phyloP scores from a whole-genome alignment of 306 rosid species.

The Sechiopsis laciniata region DNA sequence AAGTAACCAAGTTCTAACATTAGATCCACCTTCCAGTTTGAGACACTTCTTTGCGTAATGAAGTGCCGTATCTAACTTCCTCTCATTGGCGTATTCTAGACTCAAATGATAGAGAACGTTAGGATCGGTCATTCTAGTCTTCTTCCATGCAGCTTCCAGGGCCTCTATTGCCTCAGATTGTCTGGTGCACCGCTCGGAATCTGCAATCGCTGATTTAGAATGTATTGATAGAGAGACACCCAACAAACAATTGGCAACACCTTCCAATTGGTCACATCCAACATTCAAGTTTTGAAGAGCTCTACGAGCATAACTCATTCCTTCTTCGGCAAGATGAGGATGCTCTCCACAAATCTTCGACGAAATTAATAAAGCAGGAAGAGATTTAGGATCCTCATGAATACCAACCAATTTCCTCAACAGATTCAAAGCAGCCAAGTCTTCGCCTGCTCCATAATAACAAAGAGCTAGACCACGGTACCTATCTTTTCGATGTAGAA shows the following conservation, averaged over 20 bases:
- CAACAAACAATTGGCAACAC: slow-evolving; percentile 57
- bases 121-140: slow-evolving; percentile 58
- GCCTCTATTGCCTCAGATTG: slow-evolving; percentile 61
- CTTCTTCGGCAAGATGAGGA: slow-evolving; percentile 52
- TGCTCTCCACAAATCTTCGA: slow-evolving; percentile 74
- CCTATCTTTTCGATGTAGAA: slow-evolving; percentile 46
- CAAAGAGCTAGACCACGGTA: slow-evolving; percentile 61
- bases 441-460: slow-evolving; percentile 71
- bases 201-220: slow-evolving; percentile 51
- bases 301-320: slow-evolving; percentile 46
- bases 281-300: slow-evolving; percentile 46
- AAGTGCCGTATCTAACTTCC: slow-evolving; percentile 70
- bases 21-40: slow-evolving; percentile 62
- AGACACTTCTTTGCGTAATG: slow-evolving; percentile 49
- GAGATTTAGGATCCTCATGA: slow-evolving; percentile 52
- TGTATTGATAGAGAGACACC: slow-evolving; percentile 69
- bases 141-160: slow-evolving; percentile 53
- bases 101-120: slow-evolving; percentile 53
- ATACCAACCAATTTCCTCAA: slow-evolving; percentile 53
- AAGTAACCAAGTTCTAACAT: slow-evolving; percentile 63
- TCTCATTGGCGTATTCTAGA: slow-evolving; percentile 65
- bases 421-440: slow-evolving; percentile 61
- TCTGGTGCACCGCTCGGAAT: slow-evolving; percentile 53
- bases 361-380: slow-evolving; percentile 67
- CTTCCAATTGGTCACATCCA: slow-evolving; percentile 53